Percentiles rank a stretch among this genome's conserved stretches.
These are phyloP conservation scores for Talaromyces albobiverticillius DNA, from an alignment of 2,329 filamentous ascomycete genomes.

Conservation along the genomic window DNA sequence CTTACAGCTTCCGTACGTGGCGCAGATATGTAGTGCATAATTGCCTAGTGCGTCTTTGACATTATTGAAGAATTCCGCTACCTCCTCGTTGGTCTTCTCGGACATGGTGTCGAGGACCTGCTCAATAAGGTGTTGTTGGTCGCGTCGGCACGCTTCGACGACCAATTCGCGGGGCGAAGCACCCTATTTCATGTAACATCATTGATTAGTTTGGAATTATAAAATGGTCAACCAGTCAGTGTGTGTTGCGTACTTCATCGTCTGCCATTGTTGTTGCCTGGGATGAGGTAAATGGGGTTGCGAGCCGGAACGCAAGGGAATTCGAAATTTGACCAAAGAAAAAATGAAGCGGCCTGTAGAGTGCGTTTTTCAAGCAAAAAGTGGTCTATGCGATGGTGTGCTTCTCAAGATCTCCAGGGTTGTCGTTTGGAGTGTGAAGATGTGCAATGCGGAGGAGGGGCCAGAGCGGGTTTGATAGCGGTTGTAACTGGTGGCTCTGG, in stretches of 20 bases:
- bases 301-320: background rate
- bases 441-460: conserved; percentile 13
- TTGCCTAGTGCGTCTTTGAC: conserved; percentile 84
- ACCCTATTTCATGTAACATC: conserved; percentile 61
- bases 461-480: conserved; percentile 3
- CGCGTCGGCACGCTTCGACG: conserved; percentile 87
- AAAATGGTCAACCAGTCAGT: background rate
- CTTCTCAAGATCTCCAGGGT: background rate
- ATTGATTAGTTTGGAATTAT: conserved; percentile 11
- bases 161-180: conserved; percentile 81
- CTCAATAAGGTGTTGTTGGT: conserved; percentile 81
- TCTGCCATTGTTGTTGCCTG: conserved; percentile 40
- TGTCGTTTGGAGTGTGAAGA: conserved; percentile 18
- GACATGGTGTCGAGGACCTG: conserved; percentile 66
- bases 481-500: background rate
- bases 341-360: too few species aligned
- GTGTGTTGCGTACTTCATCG: conserved; percentile 35
- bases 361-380: background rate
- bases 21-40: conserved; percentile 85
- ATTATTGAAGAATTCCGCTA: conserved; percentile 77
- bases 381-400: background rate
- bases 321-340: background rate
- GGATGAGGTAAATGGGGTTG: background rate
- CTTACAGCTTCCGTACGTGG: conserved; percentile 79
- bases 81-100: conserved; percentile 58